Conservation (phyloP, 164 flowering plant species). For the Cinnamomum micranthum region DNA sequence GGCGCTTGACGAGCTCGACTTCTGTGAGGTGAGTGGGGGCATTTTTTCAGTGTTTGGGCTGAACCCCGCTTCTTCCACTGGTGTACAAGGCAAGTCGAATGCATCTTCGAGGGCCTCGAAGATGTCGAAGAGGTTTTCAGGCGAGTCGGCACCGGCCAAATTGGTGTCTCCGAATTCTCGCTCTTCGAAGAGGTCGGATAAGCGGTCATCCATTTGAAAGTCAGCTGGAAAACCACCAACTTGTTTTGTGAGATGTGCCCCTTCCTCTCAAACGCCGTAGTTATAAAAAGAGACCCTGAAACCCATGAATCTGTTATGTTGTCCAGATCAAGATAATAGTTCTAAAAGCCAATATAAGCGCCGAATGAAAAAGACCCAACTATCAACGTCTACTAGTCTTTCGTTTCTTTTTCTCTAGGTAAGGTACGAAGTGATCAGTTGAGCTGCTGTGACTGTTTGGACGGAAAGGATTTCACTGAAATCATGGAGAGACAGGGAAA, state of each 20-base stretch:
- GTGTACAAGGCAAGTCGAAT: constrained; percentile 20
- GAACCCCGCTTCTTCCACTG: constrained; percentile 16
- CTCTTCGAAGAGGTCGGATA: constrained; percentile 44
- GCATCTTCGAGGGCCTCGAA: constrained; percentile 51
- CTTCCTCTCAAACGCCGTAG: neutral
- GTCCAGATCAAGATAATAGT: constrained; percentile 2
- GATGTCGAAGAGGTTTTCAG: constrained; percentile 64
- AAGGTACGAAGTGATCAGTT: neutral
- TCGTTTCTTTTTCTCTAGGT: neutral
- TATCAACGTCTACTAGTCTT: neutral
- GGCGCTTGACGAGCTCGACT: constrained; percentile 31
- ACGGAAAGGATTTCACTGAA: neutral
- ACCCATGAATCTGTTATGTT: neutral
- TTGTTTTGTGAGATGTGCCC: neutral
- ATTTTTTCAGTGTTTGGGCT: constrained; percentile 9
- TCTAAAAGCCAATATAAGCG: neutral
- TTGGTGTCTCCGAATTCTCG: constrained; percentile 27
- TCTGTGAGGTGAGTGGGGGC: constrained; percentile 32
- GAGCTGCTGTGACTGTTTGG: neutral
- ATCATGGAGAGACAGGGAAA: neutral
- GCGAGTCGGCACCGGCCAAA: constrained; percentile 28
- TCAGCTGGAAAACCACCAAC: neutral
- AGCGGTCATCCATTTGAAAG: constrained; percentile 28
- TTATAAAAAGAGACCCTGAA: neutral
- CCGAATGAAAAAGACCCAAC: neutral